Base-by-base conservation (phyloP, 2,329 filamentous ascomycete genomes). In the Reticulascus tulasneorum region DNA sequence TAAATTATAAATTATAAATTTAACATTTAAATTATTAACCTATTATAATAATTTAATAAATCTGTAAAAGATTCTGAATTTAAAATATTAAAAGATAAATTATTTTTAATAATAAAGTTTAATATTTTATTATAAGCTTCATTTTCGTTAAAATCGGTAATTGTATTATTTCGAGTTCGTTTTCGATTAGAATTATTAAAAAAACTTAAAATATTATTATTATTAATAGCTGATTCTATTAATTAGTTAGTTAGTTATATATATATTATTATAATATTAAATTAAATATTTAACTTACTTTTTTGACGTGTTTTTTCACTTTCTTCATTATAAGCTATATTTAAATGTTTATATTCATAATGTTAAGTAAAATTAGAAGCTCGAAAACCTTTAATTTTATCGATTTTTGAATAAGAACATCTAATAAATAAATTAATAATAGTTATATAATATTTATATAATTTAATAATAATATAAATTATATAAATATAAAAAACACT, bases 291-390 rank as follows among this genome's bases (percentile, higher is more conserved):
- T 15, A 29, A 27, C n/a, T 38, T n/a, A n/a, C n/a, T n/a, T n/a
- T n/a, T n/a, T n/a, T n/a, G n/a, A n/a, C n/a, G n/a, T n/a, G n/a
- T n/a, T n/a, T n/a, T n/a, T n/a, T n/a, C n/a, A n/a, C n/a, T n/a
- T n/a, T n/a, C n/a, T n/a, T n/a, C n/a, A n/a, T n/a, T n/a, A n/a
- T n/a, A n/a, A 23, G 25, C 11, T 16, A 28, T 17, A 10, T 18
- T 26, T n/a, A 24, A 37, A 19, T 15, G 18, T 21, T 19, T 37
- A 32, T 30, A 24, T 32, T 31, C 26, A 25, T 24, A 31, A 34
- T 34, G 35, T 16, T 28, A 29, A 13, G 9, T 9, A 18, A 29
- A 16, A 16, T 29, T 11, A 16, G 10, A 11, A 12, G 19, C 12
- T 12, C 19, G 19, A 12, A 29, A 29, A 29, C 10, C 4, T 7